Conservation (phyloP, 192 early-diverging fungal genomes). For the Spizellomyces sp. region DNA sequence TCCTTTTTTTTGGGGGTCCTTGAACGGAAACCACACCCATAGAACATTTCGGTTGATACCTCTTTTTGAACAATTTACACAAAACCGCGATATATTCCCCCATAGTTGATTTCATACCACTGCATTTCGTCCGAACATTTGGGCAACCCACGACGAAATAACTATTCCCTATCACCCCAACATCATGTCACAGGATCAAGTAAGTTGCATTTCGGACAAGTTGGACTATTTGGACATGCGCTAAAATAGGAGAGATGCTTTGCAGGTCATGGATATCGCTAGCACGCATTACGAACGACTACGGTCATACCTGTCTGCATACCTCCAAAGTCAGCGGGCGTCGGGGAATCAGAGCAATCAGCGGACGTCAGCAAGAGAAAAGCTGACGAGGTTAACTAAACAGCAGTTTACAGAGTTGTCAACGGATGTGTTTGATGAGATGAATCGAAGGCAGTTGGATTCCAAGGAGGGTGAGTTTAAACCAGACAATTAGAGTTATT, state of each 20-base stretch:
- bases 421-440: constrained; percentile 95
- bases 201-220: background rate
- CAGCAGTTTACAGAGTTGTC: constrained; percentile 93
- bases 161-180: background rate
- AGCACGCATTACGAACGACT: constrained; percentile 57
- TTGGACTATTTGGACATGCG: background rate
- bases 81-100: too few species aligned
- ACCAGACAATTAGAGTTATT: background rate
- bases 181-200: background rate
- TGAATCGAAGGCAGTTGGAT: constrained; percentile 67
- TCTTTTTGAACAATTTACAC: too few species aligned
- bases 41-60: too few species aligned
- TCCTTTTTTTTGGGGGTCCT: too few species aligned
- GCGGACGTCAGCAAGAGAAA: constrained; percentile 56
- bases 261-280: constrained; percentile 40
- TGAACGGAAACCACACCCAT: too few species aligned
- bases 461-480: constrained; percentile 55
- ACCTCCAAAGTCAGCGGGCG: constrained; percentile 40
- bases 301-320: constrained; percentile 48
- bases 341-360: constrained; percentile 39
- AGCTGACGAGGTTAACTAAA: constrained; percentile 74
- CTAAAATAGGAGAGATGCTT: background rate
- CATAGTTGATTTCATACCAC: too few species aligned
- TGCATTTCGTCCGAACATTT: too few species aligned
- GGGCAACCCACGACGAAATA: too few species aligned